These are phyloP conservation scores for Colletotrichum sp. DNA, from an alignment of 2,329 filamentous ascomycete species.

Conservation along the genomic window DNA sequence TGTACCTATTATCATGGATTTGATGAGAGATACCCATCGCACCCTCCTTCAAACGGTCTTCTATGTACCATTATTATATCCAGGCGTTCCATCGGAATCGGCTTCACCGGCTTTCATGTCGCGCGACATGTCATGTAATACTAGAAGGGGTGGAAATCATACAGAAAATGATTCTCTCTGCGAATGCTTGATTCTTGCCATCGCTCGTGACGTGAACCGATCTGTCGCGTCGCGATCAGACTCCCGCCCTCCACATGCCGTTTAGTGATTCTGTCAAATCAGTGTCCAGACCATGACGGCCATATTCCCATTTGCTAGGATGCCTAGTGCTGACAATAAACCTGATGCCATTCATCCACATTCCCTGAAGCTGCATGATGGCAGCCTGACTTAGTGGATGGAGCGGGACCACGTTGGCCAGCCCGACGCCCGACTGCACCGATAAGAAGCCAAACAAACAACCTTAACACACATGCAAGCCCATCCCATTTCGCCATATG, in stretches of 20 bases:
- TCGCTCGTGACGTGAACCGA: background rate
- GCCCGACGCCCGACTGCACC: background rate
- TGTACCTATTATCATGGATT: slow-evolving; percentile 15
- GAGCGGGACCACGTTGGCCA: background rate
- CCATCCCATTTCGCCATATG: background rate
- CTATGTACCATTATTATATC: background rate
- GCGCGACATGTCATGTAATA: background rate
- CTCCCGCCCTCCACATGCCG: background rate
- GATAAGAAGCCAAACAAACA: background rate
- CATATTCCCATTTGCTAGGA: background rate
- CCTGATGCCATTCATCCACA: background rate
- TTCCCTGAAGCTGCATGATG: background rate
- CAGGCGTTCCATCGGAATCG: background rate
- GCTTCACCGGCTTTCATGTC: background rate
- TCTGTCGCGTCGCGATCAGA: background rate
- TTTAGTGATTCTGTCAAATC: background rate
- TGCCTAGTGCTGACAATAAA: background rate
- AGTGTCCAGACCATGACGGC: background rate
- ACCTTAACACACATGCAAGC: background rate
- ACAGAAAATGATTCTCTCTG: background rate
- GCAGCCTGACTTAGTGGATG: background rate
- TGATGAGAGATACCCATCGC: slow-evolving; percentile 19
- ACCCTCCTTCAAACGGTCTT: slow-evolving; percentile 1
- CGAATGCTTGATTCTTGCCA: background rate
- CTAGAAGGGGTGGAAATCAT: background rate